phyloP scores from a whole-genome alignment of 352 stramenopile genomes.

The Phytophthora foliorum region DNA sequence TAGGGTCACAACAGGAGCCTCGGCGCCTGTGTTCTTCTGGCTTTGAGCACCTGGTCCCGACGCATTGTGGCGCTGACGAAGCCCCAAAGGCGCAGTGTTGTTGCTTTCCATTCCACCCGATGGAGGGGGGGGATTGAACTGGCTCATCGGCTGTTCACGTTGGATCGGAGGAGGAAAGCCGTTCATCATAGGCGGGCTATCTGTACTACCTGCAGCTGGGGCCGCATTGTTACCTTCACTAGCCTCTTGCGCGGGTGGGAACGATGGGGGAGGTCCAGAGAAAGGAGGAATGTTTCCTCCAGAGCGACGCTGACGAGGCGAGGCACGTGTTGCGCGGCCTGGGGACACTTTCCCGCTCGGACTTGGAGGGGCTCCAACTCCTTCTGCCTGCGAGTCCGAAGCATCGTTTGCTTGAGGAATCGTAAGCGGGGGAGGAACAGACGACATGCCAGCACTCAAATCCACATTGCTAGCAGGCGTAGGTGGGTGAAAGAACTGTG shows the following conservation, averaged over 20 bases:
- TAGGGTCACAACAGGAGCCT: constrained; percentile 47
- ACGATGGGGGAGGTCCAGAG: constrained; percentile 10
- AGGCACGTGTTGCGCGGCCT: constrained; percentile 1
- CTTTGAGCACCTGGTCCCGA: constrained; percentile 8
- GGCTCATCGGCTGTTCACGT: neutral
- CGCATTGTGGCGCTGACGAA: constrained; percentile 37
- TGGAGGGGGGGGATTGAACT: constrained; percentile 9
- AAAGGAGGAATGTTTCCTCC: constrained; percentile 15
- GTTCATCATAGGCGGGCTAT: constrained; percentile 12
- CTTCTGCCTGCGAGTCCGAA: constrained; percentile 1
- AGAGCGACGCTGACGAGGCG: constrained; percentile 16
- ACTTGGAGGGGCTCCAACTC: neutral
- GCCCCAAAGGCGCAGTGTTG: constrained; percentile 23
- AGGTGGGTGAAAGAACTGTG: constrained; percentile 44
- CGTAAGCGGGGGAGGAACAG: constrained; percentile 3
- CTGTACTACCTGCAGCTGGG: neutral
- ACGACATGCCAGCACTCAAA: constrained; percentile 6
- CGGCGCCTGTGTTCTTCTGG: constrained; percentile 8
- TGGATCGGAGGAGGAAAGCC: constrained; percentile 13
- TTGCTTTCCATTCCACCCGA: constrained; percentile 12
- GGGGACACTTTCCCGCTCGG: constrained; percentile 7
- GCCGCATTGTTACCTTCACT: constrained; percentile 1
- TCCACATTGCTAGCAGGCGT: constrained; percentile 25
- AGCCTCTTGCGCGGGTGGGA: constrained; percentile 9
- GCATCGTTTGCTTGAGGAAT: constrained; percentile 7